Base-by-base conservation (phyloP, 2,329 filamentous ascomycete genomes). In the Monosporascus sp. region DNA sequence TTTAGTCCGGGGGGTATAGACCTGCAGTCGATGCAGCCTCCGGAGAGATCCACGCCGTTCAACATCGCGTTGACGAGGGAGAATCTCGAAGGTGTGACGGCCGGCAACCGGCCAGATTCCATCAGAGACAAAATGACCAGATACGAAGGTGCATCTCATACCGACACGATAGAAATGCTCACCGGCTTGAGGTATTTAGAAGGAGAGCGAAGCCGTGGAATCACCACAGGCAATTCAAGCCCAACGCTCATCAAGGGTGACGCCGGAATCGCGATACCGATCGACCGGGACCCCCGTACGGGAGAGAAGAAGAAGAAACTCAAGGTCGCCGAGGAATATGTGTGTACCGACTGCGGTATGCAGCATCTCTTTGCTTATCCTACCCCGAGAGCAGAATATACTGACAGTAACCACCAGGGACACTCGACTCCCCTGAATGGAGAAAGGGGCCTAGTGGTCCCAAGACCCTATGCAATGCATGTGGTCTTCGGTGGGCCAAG, bases 401-500 rank as follows among this genome's bases (percentile, higher is more conserved):
- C 36, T 53, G 17, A 58, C 58, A 37, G 25, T 42, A 48, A 11
- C 27, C 6, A 48, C 5, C 56, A 86, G 83, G 82, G 36, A 97
- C 90, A 0, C 79, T 95, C 41, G 92, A 97, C 66, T 96, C 90
- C 17, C 93, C 93, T 0, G 93, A 97, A 74, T 97, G 93, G 93
- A 81, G 93, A 57, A 97, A 96, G 70, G 93, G 93, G 0, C 93
- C 93, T 0, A 90, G 83, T 57, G 93, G 93, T 2, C 92, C 92
- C 1, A 97, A 97, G 71, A 97, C 93, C 8, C 74, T 97, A 14
- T 97, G 93, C 72, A 97, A 97, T 73, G 93, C 93, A 7, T 97
- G 93, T 67, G 93, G 93, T 38, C 73, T 88, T 31, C 77, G 84
- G 50, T 88, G 84, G 84, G 84, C 84, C 17, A 84, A 89, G 81